phyloP scores from a whole-genome alignment of 2,329 filamentous ascomycete genomes.

The Aspergillus candidus region DNA sequence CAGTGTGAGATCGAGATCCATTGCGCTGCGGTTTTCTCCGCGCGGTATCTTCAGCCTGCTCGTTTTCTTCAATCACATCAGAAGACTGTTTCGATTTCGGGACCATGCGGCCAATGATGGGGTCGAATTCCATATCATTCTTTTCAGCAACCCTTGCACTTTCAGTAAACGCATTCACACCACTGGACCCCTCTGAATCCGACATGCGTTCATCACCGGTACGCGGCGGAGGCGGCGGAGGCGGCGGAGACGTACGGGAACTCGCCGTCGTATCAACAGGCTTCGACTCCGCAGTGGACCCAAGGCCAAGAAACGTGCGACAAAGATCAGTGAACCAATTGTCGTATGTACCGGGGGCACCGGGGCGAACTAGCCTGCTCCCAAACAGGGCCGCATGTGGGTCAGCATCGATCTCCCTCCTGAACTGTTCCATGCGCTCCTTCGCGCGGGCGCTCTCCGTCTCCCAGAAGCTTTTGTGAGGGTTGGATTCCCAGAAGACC shows the following conservation, averaged over 20 bases:
- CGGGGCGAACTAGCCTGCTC: slow-evolving; percentile 23
- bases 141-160: background rate
- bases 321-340: slow-evolving; percentile 26
- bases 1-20: no score
- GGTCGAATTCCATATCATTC: slow-evolving; percentile 32
- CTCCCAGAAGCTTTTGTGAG: slow-evolving; percentile 15
- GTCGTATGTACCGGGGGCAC: slow-evolving; percentile 14
- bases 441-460: slow-evolving; percentile 17
- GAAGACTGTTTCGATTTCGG: slow-evolving; percentile 8
- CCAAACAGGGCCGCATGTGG: slow-evolving; percentile 39
- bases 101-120: slow-evolving; percentile 39
- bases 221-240: slow-evolving; percentile 5
- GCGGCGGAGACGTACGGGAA: background rate
- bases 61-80: background rate
- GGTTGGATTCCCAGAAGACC: no score
- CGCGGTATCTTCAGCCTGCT: no score
- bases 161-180: background rate
- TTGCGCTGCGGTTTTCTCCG: no score
- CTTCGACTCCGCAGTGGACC: slow-evolving; percentile 1
- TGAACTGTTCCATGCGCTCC: slow-evolving; percentile 32
- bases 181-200: no score
- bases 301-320: slow-evolving; percentile 22
- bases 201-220: background rate
- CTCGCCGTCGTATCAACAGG: background rate
- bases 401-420: slow-evolving; percentile 31